These are phyloP conservation scores for Arxiozyma telluris DNA, from an alignment of 1,139 yeast species.

Conservation along the genomic window DNA sequence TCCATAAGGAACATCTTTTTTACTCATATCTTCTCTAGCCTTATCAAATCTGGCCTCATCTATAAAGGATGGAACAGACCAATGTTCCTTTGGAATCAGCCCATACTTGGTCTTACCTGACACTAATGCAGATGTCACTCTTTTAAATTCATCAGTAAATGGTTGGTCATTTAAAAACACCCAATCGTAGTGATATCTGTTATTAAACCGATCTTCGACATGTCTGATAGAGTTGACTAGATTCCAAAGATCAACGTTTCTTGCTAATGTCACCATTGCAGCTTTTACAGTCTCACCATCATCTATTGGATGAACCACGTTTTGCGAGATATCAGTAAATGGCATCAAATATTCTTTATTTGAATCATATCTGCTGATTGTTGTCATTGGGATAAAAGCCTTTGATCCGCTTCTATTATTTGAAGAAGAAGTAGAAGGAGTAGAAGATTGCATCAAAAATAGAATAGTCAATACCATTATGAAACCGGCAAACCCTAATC, in stretches of 20 bases:
- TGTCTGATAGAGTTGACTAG: slow-evolving; percentile 54
- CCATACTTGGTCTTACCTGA: slow-evolving; percentile 48
- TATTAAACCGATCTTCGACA: slow-evolving; percentile 69
- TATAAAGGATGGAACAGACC: slow-evolving; percentile 53
- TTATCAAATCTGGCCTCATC: slow-evolving; percentile 48
- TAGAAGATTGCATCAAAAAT: slow-evolving; percentile 16
- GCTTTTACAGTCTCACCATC: slow-evolving; percentile 45
- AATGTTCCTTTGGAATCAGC: slow-evolving; percentile 41
- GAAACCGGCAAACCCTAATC: slow-evolving; percentile 20
- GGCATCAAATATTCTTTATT: slow-evolving; percentile 17
- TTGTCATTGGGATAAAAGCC: neutral
- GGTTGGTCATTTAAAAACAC: slow-evolving; percentile 57
- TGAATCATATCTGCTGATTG: slow-evolving; percentile 1
- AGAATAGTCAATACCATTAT: slow-evolving; percentile 20
- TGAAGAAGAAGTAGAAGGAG: neutral
- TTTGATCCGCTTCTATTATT: neutral
- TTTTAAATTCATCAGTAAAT: slow-evolving; percentile 40
- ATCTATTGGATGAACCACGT: slow-evolving; percentile 24
- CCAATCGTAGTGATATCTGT: slow-evolving; percentile 60
- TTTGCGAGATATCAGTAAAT: slow-evolving; percentile 24
- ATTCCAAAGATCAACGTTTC: slow-evolving; percentile 59
- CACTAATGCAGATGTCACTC: slow-evolving; percentile 33
- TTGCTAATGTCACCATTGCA: slow-evolving; percentile 64
- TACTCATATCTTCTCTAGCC: slow-evolving; percentile 41
- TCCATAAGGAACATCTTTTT: slow-evolving; percentile 48